Conservation (phyloP, 2,329 filamentous ascomycete genomes). For the Phaeophleospora eucalypticola region DNA sequence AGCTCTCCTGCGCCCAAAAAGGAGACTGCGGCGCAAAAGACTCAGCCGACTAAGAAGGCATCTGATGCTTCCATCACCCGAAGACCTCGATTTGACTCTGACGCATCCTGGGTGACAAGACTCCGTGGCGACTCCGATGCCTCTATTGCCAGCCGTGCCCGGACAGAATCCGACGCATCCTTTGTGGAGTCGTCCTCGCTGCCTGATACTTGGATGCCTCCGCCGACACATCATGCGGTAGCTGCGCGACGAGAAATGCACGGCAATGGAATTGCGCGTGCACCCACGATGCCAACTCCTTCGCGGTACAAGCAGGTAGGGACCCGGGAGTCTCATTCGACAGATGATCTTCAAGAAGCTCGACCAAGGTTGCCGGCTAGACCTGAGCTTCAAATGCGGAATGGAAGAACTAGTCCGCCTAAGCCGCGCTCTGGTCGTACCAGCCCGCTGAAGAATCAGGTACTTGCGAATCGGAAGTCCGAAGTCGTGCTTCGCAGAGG, state of each 20-base stretch:
- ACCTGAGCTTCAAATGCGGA: slow-evolving; percentile 29
- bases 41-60: slow-evolving; percentile 8
- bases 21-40: neutral
- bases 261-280: slow-evolving; percentile 13
- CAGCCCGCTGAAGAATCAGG: slow-evolving; percentile 26
- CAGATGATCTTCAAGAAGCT: slow-evolving; percentile 26
- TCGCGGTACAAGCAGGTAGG: slow-evolving; percentile 19
- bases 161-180: slow-evolving; percentile 27
- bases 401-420: slow-evolving; percentile 29
- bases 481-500: slow-evolving; percentile 24
- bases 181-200: slow-evolving; percentile 29
- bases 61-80: slow-evolving; percentile 27
- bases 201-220: slow-evolving; percentile 22
- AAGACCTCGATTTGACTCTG: slow-evolving; percentile 25
- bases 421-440: slow-evolving; percentile 26
- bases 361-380: slow-evolving; percentile 30
- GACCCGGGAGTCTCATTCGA: slow-evolving; percentile 4
- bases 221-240: slow-evolving; percentile 17
- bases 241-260: slow-evolving; percentile 19
- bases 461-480: slow-evolving; percentile 13
- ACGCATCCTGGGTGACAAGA: slow-evolving; percentile 25
- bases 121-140: slow-evolving; percentile 27
- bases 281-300: slow-evolving; percentile 28
- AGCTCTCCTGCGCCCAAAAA: slow-evolving; percentile 37
- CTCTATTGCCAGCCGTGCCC: slow-evolving; percentile 20